Percentiles rank a stretch among this genome's conserved stretches.
Conservation (phyloP, 495 filamentous ascomycete genomes). For the Podospora anserina region DNA sequence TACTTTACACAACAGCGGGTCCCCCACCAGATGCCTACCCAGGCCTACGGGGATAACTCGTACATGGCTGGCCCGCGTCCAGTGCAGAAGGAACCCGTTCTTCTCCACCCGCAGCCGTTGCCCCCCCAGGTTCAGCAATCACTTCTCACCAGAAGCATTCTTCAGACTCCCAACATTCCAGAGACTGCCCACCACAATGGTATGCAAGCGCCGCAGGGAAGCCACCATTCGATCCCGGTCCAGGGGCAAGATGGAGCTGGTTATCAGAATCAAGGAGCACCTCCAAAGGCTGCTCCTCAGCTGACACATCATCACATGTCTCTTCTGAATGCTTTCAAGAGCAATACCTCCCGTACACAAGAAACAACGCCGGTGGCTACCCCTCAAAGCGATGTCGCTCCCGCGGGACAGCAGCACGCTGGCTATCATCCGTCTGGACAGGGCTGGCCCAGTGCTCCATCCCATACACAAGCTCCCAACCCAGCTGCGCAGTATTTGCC, state of each 20-base stretch:
- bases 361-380: slow-evolving; percentile 17
- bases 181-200: slow-evolving; percentile 36
- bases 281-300: slow-evolving; percentile 48
- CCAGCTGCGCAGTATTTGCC: slow-evolving; percentile 27
- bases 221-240: slow-evolving; percentile 6
- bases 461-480: slow-evolving; percentile 15
- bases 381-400: slow-evolving; percentile 16
- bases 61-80: slow-evolving; percentile 26
- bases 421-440: slow-evolving; percentile 23
- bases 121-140: slow-evolving; percentile 50
- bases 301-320: slow-evolving; percentile 62
- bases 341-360: slow-evolving; percentile 18
- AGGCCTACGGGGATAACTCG: slow-evolving; percentile 30
- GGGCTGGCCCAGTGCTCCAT: slow-evolving; percentile 16
- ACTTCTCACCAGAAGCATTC: slow-evolving; percentile 35
- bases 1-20: slow-evolving; percentile 21
- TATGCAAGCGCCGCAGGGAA: slow-evolving; percentile 43
- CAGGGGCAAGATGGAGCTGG: slow-evolving; percentile 39
- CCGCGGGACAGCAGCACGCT: slow-evolving; percentile 15
- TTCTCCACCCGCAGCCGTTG: slow-evolving; percentile 53
- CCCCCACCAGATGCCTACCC: slow-evolving; percentile 20
- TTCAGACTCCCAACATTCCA: slow-evolving; percentile 29
- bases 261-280: slow-evolving; percentile 52
- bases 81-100: slow-evolving; percentile 39
- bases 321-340: slow-evolving; percentile 63